These are phyloP conservation scores for Peronospora belbahrii DNA, from an alignment of 352 stramenopile species.

Conservation along the genomic window DNA sequence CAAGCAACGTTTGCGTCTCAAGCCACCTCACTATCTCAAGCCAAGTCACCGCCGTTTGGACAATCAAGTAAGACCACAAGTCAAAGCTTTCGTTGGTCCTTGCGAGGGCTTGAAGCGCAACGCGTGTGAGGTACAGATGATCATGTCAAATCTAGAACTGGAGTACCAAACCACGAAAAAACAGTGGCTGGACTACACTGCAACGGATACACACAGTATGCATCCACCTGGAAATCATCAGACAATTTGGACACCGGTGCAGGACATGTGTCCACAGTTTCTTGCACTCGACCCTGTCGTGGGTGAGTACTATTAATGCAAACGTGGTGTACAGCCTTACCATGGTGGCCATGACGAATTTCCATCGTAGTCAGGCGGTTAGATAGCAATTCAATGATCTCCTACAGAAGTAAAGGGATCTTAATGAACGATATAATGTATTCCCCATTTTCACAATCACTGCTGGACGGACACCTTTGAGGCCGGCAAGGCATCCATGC, in stretches of 20 bases:
- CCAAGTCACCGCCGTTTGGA: constrained; percentile 9
- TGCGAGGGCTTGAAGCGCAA: constrained; percentile 1
- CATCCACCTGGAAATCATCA: constrained; percentile 5
- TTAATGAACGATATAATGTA: constrained; percentile 4
- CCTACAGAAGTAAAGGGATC: not conserved
- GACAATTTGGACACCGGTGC: constrained; percentile 14
- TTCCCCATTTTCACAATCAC: not conserved
- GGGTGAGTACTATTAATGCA: constrained; percentile 5
- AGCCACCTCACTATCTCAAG: constrained; percentile 16
- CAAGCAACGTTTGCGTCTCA: constrained; percentile 11
- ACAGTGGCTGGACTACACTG: constrained; percentile 1
- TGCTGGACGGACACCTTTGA: not conserved
- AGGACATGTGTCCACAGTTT: constrained; percentile 20
- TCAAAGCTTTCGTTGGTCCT: not conserved
- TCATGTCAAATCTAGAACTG: constrained; percentile 18
- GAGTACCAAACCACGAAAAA: constrained; percentile 11
- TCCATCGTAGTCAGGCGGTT: not conserved
- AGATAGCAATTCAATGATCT: not conserved
- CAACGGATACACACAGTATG: not conserved
- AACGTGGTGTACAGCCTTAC: not conserved
- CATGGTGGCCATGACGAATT: too few relatives aligned
- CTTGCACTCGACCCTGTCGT: constrained; percentile 11
- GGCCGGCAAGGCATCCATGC: too few relatives aligned
- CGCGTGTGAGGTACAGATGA: constrained; percentile 11
- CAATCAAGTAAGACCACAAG: constrained; percentile 7